Conservation (phyloP, 192 early-diverging fungal species). For the Gigaspora rosea region DNA sequence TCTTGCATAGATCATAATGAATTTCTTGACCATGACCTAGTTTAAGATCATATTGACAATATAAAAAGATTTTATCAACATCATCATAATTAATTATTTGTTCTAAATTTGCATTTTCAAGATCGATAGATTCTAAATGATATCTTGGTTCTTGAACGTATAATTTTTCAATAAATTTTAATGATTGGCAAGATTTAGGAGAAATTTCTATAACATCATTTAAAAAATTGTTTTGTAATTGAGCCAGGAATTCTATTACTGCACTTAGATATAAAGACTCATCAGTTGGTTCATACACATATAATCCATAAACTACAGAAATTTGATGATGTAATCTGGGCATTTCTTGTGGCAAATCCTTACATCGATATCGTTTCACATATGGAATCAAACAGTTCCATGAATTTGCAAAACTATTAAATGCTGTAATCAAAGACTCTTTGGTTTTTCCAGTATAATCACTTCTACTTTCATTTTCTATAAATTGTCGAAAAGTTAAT, state of each 20-base stretch:
- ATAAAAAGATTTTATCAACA: conserved; percentile 3
- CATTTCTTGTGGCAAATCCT: not conserved
- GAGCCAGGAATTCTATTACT: conserved; percentile 15
- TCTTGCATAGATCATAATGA: conserved; percentile 25
- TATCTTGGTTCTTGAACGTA: not conserved
- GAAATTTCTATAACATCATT: not conserved
- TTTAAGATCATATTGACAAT: not conserved
- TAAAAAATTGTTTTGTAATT: conserved; percentile 33
- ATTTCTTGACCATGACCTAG: not conserved
- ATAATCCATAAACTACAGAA: not conserved
- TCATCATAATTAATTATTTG: conserved; percentile 24
- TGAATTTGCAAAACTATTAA: conserved; percentile 18
- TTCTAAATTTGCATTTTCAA: not conserved
- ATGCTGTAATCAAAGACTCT: not conserved
- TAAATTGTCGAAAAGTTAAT: conserved; percentile 23
- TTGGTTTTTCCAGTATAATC: not conserved
- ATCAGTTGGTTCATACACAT: not conserved
- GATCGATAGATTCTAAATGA: conserved; percentile 4
- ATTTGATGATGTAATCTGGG: not conserved
- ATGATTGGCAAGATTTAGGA: not conserved
- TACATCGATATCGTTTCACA: conserved; percentile 31
- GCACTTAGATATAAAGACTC: conserved; percentile 18
- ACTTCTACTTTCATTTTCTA: not conserved
- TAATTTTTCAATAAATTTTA: not conserved
- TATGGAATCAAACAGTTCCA: conserved; percentile 22